Conservation (phyloP, 202 grass and related monocot species). For the Zizania palustris region DNA sequence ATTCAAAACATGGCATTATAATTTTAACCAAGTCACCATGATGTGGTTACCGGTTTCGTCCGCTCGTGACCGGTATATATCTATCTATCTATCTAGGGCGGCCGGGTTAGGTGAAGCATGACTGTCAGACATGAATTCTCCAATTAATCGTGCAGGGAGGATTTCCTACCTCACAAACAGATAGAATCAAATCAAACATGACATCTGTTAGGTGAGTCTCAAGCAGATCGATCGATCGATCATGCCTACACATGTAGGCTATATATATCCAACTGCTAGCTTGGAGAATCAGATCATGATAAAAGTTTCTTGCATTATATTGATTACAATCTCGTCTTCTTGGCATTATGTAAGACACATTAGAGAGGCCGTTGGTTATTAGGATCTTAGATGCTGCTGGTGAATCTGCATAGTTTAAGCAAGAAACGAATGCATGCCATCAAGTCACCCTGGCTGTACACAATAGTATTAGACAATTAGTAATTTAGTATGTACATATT, state of each 20-base stretch:
- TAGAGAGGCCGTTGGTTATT: conserved; percentile 38
- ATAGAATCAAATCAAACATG: conserved; percentile 53
- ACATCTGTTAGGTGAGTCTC: conserved; percentile 40
- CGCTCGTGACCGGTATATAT: too few species aligned
- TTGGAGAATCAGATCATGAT: conserved; percentile 34
- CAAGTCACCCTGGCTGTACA: too few species aligned
- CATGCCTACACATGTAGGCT: too few species aligned
- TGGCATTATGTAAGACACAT: conserved; percentile 44
- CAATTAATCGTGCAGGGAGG: background rate
- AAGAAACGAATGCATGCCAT: too few species aligned
- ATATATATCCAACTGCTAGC: conserved; percentile 20
- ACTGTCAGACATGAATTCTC: conserved; percentile 34
- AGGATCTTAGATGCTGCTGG: background rate
- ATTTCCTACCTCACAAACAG: conserved; percentile 27
- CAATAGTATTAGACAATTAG: too few species aligned
- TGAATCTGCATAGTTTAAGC: too few species aligned
- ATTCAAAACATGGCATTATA: too few species aligned
- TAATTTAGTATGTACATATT: too few species aligned
- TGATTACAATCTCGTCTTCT: conserved; percentile 33
- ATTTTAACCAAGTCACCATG: too few species aligned
- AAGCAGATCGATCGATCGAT: too few species aligned
- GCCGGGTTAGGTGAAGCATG: background rate
- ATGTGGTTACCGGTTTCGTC: too few species aligned
- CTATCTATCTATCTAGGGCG: too few species aligned
- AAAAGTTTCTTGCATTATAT: background rate